These are phyloP conservation scores for Cardamine occulta DNA, from an alignment of 345 rosid species.

Conservation along the genomic window DNA sequence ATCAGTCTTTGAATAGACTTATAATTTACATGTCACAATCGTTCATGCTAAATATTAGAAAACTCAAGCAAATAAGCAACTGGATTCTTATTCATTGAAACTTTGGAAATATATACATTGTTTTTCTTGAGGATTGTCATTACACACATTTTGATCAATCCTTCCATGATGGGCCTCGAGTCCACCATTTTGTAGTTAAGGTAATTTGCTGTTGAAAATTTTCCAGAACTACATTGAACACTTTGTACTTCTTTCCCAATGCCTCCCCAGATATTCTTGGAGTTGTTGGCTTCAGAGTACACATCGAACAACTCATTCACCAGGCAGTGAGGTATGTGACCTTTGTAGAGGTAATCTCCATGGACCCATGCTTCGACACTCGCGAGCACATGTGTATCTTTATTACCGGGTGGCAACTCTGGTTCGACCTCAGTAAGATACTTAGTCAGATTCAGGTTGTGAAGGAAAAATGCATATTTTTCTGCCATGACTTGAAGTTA, in stretches of 20 bases:
- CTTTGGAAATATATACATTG: neutral
- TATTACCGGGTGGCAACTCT: neutral
- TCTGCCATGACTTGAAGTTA: neutral
- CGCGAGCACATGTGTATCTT: fast-evolving
- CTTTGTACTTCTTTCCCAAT: neutral
- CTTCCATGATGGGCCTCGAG: neutral
- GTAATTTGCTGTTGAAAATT: neutral
- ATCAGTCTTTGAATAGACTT: too few species aligned
- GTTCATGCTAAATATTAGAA: too few species aligned
- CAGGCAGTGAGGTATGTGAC: neutral
- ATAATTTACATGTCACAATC: too few species aligned
- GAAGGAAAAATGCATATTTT: neutral
- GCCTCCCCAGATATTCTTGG: neutral
- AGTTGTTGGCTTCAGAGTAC: too few species aligned
- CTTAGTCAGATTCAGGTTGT: too few species aligned
- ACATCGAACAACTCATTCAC: too few species aligned
- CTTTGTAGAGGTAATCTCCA: neutral
- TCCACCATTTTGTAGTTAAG: neutral
- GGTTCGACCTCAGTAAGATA: neutral
- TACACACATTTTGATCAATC: neutral
- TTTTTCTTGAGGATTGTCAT: neutral
- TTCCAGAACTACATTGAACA: neutral
- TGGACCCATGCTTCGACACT: neutral
- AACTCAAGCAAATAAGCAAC: neutral
- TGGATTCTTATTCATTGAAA: neutral